Evolutionary conservation across 768 basidiomycete species (phyloP), one percentile per base, ranked within the genome.

Genomic region (Macrolepiota dolichaula): DNA sequence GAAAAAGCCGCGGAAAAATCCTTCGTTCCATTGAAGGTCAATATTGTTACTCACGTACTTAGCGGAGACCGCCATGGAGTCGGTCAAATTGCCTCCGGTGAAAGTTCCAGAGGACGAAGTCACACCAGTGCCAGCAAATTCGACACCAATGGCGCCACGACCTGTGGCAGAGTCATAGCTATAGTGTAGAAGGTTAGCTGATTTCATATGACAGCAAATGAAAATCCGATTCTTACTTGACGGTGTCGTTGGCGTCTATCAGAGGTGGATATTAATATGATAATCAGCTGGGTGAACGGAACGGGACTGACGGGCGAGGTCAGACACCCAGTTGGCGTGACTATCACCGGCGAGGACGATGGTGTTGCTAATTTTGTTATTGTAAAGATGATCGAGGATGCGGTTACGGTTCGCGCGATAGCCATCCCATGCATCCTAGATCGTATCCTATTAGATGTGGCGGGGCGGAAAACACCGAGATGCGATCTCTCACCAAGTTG

Each of bases 261-360:
- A 27, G 19, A 11, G 4, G 25, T 25, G 24, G 22, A 49, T 27
- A 24, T 27, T 13, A 13, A 12, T 24, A 12, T 49, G 6, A 25
- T 27, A 49, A 13, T 27, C 25, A 5, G 24, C 4, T 49, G 47
- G 25, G 25, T 24, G 25, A 12, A 10, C 22, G 47, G 24, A 49
- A 24, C 22, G 47, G 22, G 47, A 49, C 9, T 24, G 19, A 19
- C 81, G 78, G 46, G 81, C 78, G 15, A 84, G 73, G 66, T 85
- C 83, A 46, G 79, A 83, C 10, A 81, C 83, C 84, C 83, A 85
- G 67, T 83, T 84, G 5, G 82, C 81, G 65, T 86, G 84, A 55
- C 81, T 81, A 65, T 86, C 84, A 7, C 85, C 83, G 19, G 83
- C 76, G n/a, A 85, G 74, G 57, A 85, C 77, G 59, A 86, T 67